Base-by-base conservation (phyloP, 805 yeast genomes). In the Ogataea nakhonphanomensis region DNA sequence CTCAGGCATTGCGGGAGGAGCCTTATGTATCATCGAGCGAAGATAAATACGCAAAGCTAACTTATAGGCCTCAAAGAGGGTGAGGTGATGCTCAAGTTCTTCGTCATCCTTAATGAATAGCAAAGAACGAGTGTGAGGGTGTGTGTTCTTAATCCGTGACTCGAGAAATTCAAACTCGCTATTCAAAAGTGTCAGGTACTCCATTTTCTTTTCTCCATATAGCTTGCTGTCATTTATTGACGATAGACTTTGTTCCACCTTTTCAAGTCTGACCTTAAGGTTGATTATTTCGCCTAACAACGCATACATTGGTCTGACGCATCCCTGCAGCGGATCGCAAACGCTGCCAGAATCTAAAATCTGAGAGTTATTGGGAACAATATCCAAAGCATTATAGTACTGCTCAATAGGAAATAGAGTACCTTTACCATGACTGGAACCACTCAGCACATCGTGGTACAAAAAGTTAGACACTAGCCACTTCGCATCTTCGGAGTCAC, bases 321-420 rank as follows among this genome's bases (percentile, higher is more conserved):
- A 65, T 8, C 73, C 73, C 43, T 68, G 73, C 33, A 61, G 53
- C 2, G 72, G 70, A 43, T 67, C 71, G 11, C 50, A 46, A 15
- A 49, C 50, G 10, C 35, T 20, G 8, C 48, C 49, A 21, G 39
- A 32, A 25, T 49, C 54, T 20, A 40, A 21, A 13, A 49, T 13
- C 30, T 36, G 44, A 5, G 22, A 23, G 8, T 24, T 13, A n/a
- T 37, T 35, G 2, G 42, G 9, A 25, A 30, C 30, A 9, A 25
- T 47, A 39, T 37, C 51, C 43, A 44, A 54, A 22, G 65, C 51
- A 15, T 50, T 45, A 25, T 55, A 49, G 46, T 66, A 67, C 25
- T 55, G 57, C 13, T 45, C 43, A 50, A 64, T 55, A 3, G 51
- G 47, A 44, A 64, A 61, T 22, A 51, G 44, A 0, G 72, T 66